Percentiles rank a stretch among this genome's conserved stretches.
phyloP scores from a whole-genome alignment of 2,329 filamentous ascomycete species.

The Xylariaceae sp. region DNA sequence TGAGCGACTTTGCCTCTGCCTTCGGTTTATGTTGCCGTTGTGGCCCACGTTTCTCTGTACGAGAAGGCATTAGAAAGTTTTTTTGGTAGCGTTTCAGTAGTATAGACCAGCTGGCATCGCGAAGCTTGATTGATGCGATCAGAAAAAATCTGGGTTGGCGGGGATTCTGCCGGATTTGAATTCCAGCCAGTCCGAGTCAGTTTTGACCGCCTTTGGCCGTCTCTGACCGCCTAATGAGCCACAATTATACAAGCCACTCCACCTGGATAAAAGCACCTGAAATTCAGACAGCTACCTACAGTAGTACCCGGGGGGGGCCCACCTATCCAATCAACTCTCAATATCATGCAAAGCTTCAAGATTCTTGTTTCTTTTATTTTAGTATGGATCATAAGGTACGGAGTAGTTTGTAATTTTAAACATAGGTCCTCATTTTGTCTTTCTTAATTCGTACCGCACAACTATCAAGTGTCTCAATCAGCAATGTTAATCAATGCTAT shows the following conservation, averaged over 20 bases:
- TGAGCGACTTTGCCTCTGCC: slow-evolving; percentile 43
- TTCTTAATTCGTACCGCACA: no score
- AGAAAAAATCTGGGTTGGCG: slow-evolving; percentile 31
- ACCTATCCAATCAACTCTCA: no score
- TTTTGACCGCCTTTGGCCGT: slow-evolving; percentile 30
- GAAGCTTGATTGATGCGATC: slow-evolving; percentile 4
- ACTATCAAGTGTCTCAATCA: no score
- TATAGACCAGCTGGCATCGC: background rate
- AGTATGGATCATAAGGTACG: no score
- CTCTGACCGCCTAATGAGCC: slow-evolving; percentile 19
- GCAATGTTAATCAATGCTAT: no score
- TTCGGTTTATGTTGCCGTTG: slow-evolving; percentile 38
- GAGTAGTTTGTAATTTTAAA: no score
- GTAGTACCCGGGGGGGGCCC: no score
- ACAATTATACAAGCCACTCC: background rate
- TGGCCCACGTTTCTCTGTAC: slow-evolving; percentile 28
- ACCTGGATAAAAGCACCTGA: no score
- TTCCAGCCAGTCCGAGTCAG: slow-evolving; percentile 6
- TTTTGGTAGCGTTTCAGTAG: slow-evolving; percentile 1
- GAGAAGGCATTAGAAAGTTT: slow-evolving; percentile 34
- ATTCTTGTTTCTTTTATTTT: no score
- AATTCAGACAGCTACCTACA: no score
- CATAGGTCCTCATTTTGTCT: no score
- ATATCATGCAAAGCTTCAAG: no score
- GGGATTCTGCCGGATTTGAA: slow-evolving; percentile 34